Base-by-base conservation (phyloP, 2,329 filamentous ascomycete species). In the Fusarium sublunatum region DNA sequence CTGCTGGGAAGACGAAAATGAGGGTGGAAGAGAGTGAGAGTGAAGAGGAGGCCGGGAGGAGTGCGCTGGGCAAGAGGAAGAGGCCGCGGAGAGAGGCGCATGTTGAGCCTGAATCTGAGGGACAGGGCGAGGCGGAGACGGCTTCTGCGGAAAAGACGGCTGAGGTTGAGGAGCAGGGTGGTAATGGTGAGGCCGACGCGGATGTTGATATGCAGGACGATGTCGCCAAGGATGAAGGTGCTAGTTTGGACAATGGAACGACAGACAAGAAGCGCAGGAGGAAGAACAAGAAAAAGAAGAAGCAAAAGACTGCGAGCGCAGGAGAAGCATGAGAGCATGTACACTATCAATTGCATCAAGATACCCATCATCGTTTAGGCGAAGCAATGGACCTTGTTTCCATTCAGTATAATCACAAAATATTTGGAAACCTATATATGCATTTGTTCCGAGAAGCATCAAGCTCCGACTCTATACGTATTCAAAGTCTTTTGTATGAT, bases 11-110 rank as follows among this genome's bases (percentile, higher is more conserved):
- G 34, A 29, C 32, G 50, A 64, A 32, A 47, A 53, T 40, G 51
- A 65, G 34, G 28, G 50, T 51, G 25, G 65, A 61, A 24, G 72
- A 75, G 63, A 75, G 73, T 45, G 76, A 76, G 56, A 76, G 74
- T 25, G 74, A 75, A 19, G 73, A 75, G 6, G 75, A 79, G 1
- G 68, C 72, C 10, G 77, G 78, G 7, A 65, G 78, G 46, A 76
- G 76, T 49, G 75, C 70, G 42, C 40, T 79, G 4, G 78, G 77
- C 2, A 77, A 74, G 68, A 72, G 73, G 53, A 79, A 79, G 69
- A 72, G 74, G 61, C 64, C 67, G 26, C 63, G 58, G 38, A 67
- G 58, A 45, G 65, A 66, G 44, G 54, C 8, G 36, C 53, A 56
- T 31, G 26, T 39, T 42, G 58, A 59, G 26, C 40, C 26, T 7